Evolutionary conservation across 495 filamentous ascomycete species (phyloP).

Genomic region (Elaphomyces granulatus): DNA sequence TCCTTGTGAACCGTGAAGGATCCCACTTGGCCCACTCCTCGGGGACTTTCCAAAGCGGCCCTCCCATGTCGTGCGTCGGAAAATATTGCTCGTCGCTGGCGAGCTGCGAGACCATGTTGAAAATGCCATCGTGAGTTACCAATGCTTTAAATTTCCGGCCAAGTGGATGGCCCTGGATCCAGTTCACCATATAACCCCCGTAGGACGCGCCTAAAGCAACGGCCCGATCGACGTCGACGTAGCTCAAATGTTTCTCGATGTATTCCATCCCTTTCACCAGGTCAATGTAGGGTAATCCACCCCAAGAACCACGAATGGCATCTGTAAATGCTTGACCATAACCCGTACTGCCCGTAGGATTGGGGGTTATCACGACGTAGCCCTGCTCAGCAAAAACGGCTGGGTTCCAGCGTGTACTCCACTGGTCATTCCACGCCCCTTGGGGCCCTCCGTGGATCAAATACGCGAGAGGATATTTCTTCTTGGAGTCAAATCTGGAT

Average conservation of each 20-base stretch:
- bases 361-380: constrained; percentile 75
- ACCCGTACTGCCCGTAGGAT: constrained; percentile 75
- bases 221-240: constrained; percentile 61
- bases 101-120: constrained; percentile 61
- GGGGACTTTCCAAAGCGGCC: constrained; percentile 58
- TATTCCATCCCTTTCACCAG: constrained; percentile 68
- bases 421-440: constrained; percentile 67
- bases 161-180: constrained; percentile 39
- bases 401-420: constrained; percentile 86
- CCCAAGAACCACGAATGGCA: constrained; percentile 65
- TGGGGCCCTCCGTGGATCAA: constrained; percentile 85
- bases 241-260: constrained; percentile 53
- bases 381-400: constrained; percentile 86
- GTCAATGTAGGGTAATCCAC: constrained; percentile 65
- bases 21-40: constrained; percentile 72
- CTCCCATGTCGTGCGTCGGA: constrained; percentile 67
- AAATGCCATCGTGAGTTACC: constrained; percentile 84
- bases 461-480: constrained; percentile 72
- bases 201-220: constrained; percentile 77
- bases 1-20: constrained; percentile 48
- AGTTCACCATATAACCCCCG: constrained; percentile 76
- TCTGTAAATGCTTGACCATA: constrained; percentile 73
- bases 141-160: constrained; percentile 74
- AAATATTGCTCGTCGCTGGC: constrained; percentile 82
- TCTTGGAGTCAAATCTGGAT: constrained; percentile 52